Conservation (phyloP, 2,329 filamentous ascomycete genomes). For the Diaporthe citriasiana region DNA sequence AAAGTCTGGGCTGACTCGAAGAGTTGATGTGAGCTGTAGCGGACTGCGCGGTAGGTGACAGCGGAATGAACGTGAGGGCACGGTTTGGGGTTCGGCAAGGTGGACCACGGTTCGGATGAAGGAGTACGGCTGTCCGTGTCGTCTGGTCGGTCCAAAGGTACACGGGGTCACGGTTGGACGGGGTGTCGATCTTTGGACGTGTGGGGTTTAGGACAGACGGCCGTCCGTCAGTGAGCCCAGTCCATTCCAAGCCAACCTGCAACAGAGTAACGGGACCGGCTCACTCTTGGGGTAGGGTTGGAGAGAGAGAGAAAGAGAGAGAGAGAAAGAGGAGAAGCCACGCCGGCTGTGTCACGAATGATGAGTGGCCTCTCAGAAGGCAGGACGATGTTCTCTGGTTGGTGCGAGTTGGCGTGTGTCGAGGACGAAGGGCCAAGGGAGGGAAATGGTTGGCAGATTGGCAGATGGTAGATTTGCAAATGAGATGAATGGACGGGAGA, state of each 20-base stretch:
- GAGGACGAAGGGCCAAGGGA: constrained; percentile 2
- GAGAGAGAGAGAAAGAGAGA: too few species aligned
- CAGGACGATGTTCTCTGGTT: background rate
- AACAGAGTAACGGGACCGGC: background rate
- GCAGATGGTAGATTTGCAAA: background rate
- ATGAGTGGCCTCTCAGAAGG: constrained; percentile 19
- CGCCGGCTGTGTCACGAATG: constrained; percentile 8
- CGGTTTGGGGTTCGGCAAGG: background rate
- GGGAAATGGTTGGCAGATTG: background rate
- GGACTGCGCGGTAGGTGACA: background rate
- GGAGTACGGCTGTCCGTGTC: background rate
- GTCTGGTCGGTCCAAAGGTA: background rate
- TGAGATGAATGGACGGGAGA: constrained; percentile 4
- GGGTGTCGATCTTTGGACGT: constrained; percentile 26
- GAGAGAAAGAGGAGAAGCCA: background rate
- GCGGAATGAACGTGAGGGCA: background rate
- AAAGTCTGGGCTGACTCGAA: constrained; percentile 1
- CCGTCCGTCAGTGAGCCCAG: background rate
- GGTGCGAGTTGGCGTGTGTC: constrained; percentile 21
- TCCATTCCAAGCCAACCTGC: background rate
- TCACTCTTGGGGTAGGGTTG: background rate
- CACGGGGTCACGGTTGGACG: constrained; percentile 17
- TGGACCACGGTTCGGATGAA: background rate
- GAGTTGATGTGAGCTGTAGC: background rate
- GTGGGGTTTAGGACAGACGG: constrained; percentile 10